These are phyloP conservation scores for Cladorrhinum samala DNA, from an alignment of 495 filamentous ascomycete genomes.

Conservation along the genomic window DNA sequence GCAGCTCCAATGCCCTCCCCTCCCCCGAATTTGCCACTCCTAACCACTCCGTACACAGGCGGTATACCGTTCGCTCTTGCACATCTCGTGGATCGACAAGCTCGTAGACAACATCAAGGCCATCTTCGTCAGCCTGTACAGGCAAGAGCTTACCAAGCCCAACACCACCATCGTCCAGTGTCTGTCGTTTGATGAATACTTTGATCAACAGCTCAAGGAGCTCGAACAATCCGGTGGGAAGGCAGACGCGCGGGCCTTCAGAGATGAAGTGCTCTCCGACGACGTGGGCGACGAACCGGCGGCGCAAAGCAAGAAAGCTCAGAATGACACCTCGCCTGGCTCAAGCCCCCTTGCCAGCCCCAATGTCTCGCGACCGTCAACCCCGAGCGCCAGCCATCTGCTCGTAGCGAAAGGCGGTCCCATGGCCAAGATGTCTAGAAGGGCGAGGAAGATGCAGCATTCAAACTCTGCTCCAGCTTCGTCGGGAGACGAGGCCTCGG, in stretches of 20 bases:
- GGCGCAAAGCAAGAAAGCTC: conserved; percentile 31
- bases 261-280: conserved; percentile 34
- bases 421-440: conserved; percentile 66
- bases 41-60: conserved; percentile 52
- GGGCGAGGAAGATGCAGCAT: conserved; percentile 69
- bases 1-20: conserved; percentile 24
- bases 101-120: conserved; percentile 89
- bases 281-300: conserved; percentile 37
- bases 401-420: conserved; percentile 67
- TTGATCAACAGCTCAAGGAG: conserved; percentile 84
- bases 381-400: conserved; percentile 60
- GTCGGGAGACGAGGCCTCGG: conserved; percentile 70
- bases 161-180: conserved; percentile 69
- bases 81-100: conserved; percentile 95
- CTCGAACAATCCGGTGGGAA: conserved; percentile 53
- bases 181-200: conserved; percentile 82
- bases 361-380: conserved; percentile 70
- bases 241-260: conserved; percentile 28
- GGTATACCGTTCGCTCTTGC: conserved; percentile 90
- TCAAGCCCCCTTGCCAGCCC: conserved; percentile 63
- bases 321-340: conserved; percentile 42
- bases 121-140: conserved; percentile 83
- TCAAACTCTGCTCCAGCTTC: conserved; percentile 61
- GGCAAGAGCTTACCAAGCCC: conserved; percentile 74
- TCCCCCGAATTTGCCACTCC: conserved; percentile 3